Conservation (phyloP, 2,329 filamentous ascomycete genomes). For the Leptodontidium sp. region DNA sequence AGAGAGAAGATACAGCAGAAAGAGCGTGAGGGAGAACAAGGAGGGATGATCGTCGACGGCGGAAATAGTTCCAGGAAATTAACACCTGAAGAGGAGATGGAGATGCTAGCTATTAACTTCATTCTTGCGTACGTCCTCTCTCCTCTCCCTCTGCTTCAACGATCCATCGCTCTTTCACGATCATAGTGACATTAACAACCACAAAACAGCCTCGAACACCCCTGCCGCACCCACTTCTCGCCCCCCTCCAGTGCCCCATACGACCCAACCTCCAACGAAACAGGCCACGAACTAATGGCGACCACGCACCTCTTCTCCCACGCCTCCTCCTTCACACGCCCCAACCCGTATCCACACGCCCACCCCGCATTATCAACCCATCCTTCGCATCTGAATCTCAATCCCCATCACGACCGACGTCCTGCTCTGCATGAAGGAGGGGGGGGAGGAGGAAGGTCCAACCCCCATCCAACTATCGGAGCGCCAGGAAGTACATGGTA, state of each 20-base stretch:
- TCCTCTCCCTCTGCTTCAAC: too few relatives aligned
- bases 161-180: background rate
- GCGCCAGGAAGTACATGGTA: slow-evolving; percentile 11
- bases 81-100: slow-evolving; percentile 21
- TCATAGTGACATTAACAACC: background rate
- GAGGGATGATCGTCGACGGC: background rate
- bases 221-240: slow-evolving; percentile 41
- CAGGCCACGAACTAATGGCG: slow-evolving; percentile 44
- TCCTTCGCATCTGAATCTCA: background rate
- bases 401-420: background rate
- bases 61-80: background rate
- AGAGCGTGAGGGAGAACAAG: background rate
- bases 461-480: background rate
- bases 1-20: background rate
- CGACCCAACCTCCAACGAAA: slow-evolving; percentile 22
- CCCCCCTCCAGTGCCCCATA: slow-evolving; percentile 21
- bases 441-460: too few relatives aligned
- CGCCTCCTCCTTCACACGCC: slow-evolving; percentile 25
- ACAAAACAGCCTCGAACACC: slow-evolving; percentile 38
- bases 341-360: slow-evolving; percentile 31
- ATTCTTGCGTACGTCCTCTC: slow-evolving; percentile 41
- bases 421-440: background rate
- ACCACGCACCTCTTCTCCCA: slow-evolving; percentile 38
- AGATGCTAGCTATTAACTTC: slow-evolving; percentile 43
- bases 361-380: slow-evolving; percentile 10